Percentiles rank a stretch among this genome's conserved stretches.
Evolutionary conservation across 768 basidiomycete genomes (phyloP).

Genomic region (Pisolithus tinctorius): DNA sequence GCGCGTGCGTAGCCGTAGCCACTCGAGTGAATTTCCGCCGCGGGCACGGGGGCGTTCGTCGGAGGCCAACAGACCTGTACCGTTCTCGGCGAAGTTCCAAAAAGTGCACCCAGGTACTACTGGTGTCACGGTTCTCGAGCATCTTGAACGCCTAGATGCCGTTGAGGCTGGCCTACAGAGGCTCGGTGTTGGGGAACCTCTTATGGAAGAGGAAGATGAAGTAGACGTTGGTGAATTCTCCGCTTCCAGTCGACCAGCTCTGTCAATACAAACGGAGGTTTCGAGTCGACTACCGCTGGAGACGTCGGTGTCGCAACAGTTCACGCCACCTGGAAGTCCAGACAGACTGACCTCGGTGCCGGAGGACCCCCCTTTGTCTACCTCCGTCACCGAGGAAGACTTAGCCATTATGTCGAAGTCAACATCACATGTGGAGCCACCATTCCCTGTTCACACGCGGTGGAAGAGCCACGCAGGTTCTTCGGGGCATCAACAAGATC

Average conservation of each 20-base stretch:
- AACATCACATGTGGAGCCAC: slow-evolving; percentile 59
- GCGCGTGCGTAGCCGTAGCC: slow-evolving; percentile 53
- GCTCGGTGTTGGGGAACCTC: slow-evolving; percentile 53
- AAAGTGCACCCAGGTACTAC: slow-evolving; percentile 81
- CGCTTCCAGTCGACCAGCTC: slow-evolving; percentile 6
- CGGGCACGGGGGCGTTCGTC: slow-evolving; percentile 57
- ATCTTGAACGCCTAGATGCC: slow-evolving; percentile 77
- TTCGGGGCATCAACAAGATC: slow-evolving; percentile 25
- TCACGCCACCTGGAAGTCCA: slow-evolving; percentile 57
- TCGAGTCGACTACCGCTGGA: slow-evolving; percentile 8
- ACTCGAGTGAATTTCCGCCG: slow-evolving; percentile 65
- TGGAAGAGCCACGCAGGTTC: slow-evolving; percentile 27
- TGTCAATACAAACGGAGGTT: slow-evolving; percentile 27
- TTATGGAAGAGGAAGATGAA: slow-evolving; percentile 38
- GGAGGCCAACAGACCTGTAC: slow-evolving; percentile 67
- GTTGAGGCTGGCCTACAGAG: slow-evolving; percentile 75
- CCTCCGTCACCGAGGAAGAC: slow-evolving; percentile 64
- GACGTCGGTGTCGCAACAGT: slow-evolving; percentile 32
- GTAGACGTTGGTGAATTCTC: slow-evolving; percentile 60
- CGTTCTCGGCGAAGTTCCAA: slow-evolving; percentile 79
- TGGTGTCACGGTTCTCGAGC: slow-evolving; percentile 79
- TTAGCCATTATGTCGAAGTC: slow-evolving; percentile 71
- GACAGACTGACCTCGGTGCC: slow-evolving; percentile 44
- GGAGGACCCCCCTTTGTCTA: slow-evolving; percentile 46
- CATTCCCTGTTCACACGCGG: slow-evolving; percentile 31